Evolutionary conservation across 164 flowering plant species (phyloP), one percentile per base, ranked within the genome.

Genomic region (Echeveria elegans): DNA sequence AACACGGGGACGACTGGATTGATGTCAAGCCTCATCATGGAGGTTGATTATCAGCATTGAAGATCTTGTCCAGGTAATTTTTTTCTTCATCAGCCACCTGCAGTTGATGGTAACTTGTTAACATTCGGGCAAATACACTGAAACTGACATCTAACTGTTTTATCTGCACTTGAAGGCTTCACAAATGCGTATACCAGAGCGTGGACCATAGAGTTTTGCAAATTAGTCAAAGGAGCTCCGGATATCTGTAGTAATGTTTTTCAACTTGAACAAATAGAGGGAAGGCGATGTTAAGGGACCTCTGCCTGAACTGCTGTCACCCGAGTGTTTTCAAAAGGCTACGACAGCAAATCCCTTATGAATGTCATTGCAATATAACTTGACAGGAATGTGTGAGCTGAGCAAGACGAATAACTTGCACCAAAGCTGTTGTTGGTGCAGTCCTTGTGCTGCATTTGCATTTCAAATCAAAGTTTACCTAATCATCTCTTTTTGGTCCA

Each of bases 31-130:
- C 94, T 10, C 16, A 82, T 6, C 74, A 31, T 0, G 92, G 86
- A 1, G 90, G 37, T 61, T 90, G 47, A 78, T 86, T 7, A 64
- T 90, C 26, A 86, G 82, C 71, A 64, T 86, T 29, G 92, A 90
- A 1, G 97, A 86, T 32, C 45, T 82, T 28, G 82, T 86, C 37
- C 88, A 85, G 90, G 92, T 89, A 75, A 21, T 16, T 63, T 14
- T n/a, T 36, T 4, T 36, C 8, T 23, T 26, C 12, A 12, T 11
- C 28, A 43, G n/a, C n/a, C n/a, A n/a, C n/a, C n/a, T n/a, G n/a
- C n/a, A 38, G 41, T 10, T 8, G 12, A 14, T 15, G 18, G 6
- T 4, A 62, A 62, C 26, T 21, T 16, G 21, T n/a, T 23, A 2
- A 23, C 58, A 10, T n/a, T 30, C 31, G 19, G 30, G 36, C 8